Evolutionary conservation across 768 basidiomycete species (phyloP).

Genomic region (Boletellus sp.): DNA sequence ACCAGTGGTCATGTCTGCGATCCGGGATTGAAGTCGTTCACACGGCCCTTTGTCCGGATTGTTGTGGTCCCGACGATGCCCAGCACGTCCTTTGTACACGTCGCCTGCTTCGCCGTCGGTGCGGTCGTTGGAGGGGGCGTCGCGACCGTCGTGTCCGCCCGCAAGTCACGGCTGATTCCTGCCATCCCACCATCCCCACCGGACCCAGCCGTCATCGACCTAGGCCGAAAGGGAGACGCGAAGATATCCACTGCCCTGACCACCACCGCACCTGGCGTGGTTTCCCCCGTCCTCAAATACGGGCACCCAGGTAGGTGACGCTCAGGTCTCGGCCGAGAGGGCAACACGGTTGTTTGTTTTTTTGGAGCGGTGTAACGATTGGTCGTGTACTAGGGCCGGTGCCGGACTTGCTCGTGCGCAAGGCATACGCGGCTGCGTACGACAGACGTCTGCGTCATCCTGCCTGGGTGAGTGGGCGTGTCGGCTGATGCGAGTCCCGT

Average conservation of each 20-base stretch:
- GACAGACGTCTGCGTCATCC: constrained; percentile 89
- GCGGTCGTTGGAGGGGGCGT: constrained; percentile 78
- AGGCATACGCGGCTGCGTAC: constrained; percentile 86
- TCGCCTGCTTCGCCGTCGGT: constrained; percentile 78
- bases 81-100: constrained; percentile 50
- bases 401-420: constrained; percentile 71
- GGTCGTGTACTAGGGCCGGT: constrained; percentile 70
- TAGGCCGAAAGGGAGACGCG: constrained; percentile 44
- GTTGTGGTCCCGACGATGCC: constrained; percentile 37
- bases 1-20: too few species aligned
- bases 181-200: constrained; percentile 8
- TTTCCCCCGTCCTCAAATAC: constrained; percentile 49
- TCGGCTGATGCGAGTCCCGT: background rate
- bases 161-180: constrained; percentile 13
- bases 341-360: too few species aligned
- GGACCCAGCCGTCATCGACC: constrained; percentile 38
- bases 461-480: constrained; percentile 66
- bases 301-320: constrained; percentile 19
- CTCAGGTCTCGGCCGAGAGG: too few species aligned
- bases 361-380: background rate
- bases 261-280: constrained; percentile 6
- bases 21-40: too few species aligned
- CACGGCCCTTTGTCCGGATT: background rate
- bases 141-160: constrained; percentile 46
- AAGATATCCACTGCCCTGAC: constrained; percentile 35